Evolutionary conservation across 1,284 basidiomycete species (phyloP), one percentile per base, ranked within the genome.

Genomic region (Puccinia polysora): DNA sequence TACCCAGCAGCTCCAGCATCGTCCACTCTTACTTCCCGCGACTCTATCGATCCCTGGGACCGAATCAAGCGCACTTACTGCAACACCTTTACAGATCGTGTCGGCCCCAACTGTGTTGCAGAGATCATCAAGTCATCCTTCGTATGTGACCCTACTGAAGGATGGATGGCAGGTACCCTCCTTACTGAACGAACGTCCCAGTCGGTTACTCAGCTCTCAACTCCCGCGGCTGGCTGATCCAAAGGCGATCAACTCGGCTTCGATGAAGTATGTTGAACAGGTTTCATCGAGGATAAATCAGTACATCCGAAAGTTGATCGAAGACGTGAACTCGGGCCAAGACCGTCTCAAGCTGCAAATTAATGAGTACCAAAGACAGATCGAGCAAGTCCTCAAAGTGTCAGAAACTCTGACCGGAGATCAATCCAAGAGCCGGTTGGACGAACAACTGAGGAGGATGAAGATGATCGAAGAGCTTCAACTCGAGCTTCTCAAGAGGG

Each of bases 311-410:
- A 15, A 50, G 23, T 76, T 82, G 1, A 78, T 79, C 28, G 63
- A 73, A 0, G 79, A 76, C 1, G 79, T 76, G 4, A 80, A 79
- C 64, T 64, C 78, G 0, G 83, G 87, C 0, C 85, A 89, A 76
- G 80, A 81, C 5, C 87, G 92, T 2, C 81, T 86, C 12, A 83
- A 84, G 43, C 78, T 96, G 10, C 92, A 96, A 77, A 80, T 85
- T 53, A 80, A 85, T 73, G 96, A 98, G 80, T 84, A 89, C 73
- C 78, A 80, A 32, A 83, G 90, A 12, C 89, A 92, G 76, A 80
- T 78, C 60, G 14, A 20, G 14, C 40, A 49, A 12, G n/a, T n/a
- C n/a, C n/a, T n/a, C n/a, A n/a, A n/a, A n/a, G n/a, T n/a, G n/a
- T n/a, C n/a, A n/a, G n/a, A n/a, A n/a, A 32, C 18, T 68, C 43